Evolutionary conservation across 2,329 filamentous ascomycete genomes (phyloP).

Genomic region (Calonectria honghensis): DNA sequence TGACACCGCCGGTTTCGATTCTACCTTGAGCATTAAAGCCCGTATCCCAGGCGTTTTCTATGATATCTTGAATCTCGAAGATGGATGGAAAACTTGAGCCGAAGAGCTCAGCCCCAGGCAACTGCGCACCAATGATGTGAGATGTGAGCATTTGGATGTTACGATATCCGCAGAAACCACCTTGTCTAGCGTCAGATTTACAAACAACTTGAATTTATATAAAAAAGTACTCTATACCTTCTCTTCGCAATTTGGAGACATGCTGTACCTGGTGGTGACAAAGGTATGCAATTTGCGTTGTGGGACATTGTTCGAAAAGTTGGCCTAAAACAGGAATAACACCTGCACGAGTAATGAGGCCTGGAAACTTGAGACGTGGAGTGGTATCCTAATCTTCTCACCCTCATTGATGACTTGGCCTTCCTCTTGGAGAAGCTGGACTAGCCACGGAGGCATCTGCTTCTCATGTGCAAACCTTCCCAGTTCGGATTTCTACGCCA

Average conservation of each 20-base stretch:
- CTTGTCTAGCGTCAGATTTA: conserved; percentile 60
- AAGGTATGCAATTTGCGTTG: conserved; percentile 83
- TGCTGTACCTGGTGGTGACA: conserved; percentile 86
- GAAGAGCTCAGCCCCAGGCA: conserved; percentile 77
- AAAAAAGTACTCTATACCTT: conserved; percentile 68
- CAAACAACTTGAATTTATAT: not conserved
- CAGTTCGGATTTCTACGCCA: conserved; percentile 75
- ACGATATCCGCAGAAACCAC: conserved; percentile 94
- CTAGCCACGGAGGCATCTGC: conserved; percentile 83
- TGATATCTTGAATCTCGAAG: conserved; percentile 87
- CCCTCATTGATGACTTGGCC: conserved; percentile 74
- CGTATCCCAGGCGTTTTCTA: conserved; percentile 91
- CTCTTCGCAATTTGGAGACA: conserved; percentile 86
- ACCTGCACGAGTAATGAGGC: conserved; percentile 58
- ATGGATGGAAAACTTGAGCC: conserved; percentile 81
- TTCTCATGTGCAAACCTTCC: conserved; percentile 84
- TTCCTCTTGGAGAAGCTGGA: conserved; percentile 75
- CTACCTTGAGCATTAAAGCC: conserved; percentile 86
- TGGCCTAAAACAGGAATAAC: conserved; percentile 78
- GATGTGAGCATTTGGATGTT: conserved; percentile 95
- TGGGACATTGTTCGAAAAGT: conserved; percentile 77
- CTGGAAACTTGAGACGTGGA: conserved; percentile 15
- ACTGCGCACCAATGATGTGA: conserved; percentile 79
- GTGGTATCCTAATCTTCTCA: conserved; percentile 48
- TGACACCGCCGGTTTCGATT: conserved; percentile 89